Conservation (phyloP, 192 early-diverging fungal species). For the Coemansia sp. region DNA sequence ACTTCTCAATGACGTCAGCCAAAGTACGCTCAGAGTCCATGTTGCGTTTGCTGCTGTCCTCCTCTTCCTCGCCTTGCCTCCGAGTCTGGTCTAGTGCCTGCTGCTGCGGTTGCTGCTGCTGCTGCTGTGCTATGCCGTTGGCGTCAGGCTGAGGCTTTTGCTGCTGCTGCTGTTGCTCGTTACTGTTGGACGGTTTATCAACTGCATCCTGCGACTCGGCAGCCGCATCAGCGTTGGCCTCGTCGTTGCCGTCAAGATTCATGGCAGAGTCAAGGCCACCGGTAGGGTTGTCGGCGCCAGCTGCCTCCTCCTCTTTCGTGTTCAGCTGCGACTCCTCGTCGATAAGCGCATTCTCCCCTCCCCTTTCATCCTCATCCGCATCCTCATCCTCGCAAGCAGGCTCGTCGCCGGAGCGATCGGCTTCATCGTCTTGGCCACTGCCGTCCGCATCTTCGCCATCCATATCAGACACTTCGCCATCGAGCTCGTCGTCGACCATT, state of each 20-base stretch:
- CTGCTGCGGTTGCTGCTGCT: slow-evolving; percentile 23
- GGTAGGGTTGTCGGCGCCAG: slow-evolving; percentile 59
- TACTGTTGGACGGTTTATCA: slow-evolving; percentile 29
- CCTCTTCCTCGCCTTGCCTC: slow-evolving; percentile 15
- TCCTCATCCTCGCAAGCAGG: slow-evolving; percentile 54
- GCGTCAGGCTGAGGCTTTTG: slow-evolving; percentile 6
- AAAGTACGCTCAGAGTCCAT: slow-evolving; percentile 82
- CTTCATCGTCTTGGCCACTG: slow-evolving; percentile 50
- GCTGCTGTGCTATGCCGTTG: slow-evolving; percentile 21
- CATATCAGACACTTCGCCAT: slow-evolving; percentile 8
- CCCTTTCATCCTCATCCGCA: slow-evolving; percentile 5
- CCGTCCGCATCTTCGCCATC: slow-evolving; percentile 44
- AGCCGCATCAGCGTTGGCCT: slow-evolving; percentile 31
- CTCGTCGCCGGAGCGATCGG: slow-evolving; percentile 35
- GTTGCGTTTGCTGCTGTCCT: slow-evolving; percentile 50
- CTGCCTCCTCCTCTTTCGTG: slow-evolving; percentile 44
- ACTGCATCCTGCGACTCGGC: slow-evolving; percentile 41
- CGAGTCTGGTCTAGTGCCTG: slow-evolving; percentile 14
- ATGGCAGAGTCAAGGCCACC: slow-evolving; percentile 61
- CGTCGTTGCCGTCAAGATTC: slow-evolving; percentile 60
- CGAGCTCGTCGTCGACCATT: slow-evolving; percentile 31
- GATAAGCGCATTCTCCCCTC: slow-evolving; percentile 23
- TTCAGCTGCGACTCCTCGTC: slow-evolving; percentile 31
- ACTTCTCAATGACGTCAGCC: slow-evolving; percentile 92
- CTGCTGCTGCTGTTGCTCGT: slow-evolving; percentile 43